Evolutionary conservation across 2,329 filamentous ascomycete species (phyloP).

Genomic region (Phymatotrichopsis omnivora): DNA sequence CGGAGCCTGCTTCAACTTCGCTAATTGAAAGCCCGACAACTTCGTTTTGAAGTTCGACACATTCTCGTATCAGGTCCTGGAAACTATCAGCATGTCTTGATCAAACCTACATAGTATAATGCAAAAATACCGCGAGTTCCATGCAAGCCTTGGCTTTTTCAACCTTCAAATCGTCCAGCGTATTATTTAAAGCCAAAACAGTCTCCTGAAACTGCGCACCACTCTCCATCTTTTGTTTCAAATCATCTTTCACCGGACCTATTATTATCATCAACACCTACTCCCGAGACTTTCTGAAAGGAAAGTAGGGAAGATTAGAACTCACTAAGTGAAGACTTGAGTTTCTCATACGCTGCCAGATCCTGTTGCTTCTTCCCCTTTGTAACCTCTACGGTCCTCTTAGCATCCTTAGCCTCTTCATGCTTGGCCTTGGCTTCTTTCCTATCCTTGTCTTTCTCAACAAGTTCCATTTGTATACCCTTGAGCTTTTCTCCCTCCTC

Average conservation of each 20-base stretch:
- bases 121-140: slow-evolving; percentile 47
- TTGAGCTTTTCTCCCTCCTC: slow-evolving; percentile 37
- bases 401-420: slow-evolving; percentile 13
- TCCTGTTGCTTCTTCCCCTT: slow-evolving; percentile 21
- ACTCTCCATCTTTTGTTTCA: slow-evolving; percentile 16
- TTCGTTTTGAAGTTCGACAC: slow-evolving; percentile 54
- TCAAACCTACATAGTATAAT: too few relatives aligned
- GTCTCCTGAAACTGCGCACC: slow-evolving; percentile 15
- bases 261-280: too few relatives aligned
- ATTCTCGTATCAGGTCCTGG: slow-evolving; percentile 40
- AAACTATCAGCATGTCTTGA: too few relatives aligned
- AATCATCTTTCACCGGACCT: slow-evolving; percentile 15
- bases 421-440: slow-evolving; percentile 17
- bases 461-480: slow-evolving; percentile 35
- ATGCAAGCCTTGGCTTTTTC: slow-evolving; percentile 36
- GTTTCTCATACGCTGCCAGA: slow-evolving; percentile 7
- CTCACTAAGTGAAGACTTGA: slow-evolving; percentile 3
- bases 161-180: slow-evolving; percentile 5
- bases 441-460: slow-evolving; percentile 40
- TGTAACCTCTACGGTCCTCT: slow-evolving; percentile 14
- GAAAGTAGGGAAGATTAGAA: too few relatives aligned
- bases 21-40: slow-evolving; percentile 61
- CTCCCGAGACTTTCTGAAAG: too few relatives aligned
- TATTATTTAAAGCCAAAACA: slow-evolving; percentile 5
- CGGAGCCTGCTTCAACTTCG: slow-evolving; percentile 71